Evolutionary conservation across 106 monocot genomes (phyloP), one percentile per base, ranked within the genome.

Genomic region (Dendrobium nobile): DNA sequence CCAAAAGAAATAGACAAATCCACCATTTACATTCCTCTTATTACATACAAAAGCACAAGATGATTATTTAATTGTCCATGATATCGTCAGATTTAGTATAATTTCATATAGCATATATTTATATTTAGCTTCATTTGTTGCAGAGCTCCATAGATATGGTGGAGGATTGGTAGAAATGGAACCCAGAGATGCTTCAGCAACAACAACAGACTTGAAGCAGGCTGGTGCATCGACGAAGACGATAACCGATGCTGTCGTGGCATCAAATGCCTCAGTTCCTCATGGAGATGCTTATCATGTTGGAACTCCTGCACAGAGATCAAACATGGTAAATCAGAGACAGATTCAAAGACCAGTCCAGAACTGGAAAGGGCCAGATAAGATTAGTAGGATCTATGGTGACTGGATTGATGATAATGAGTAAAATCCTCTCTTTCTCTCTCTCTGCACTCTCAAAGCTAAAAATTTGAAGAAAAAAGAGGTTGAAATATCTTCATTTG

Each of bases 321-420:
- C 91, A 54, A 18, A 84, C 4, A 56, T 80, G 43, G 80, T 82
- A 13, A 82, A 67, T 47, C 92, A 84, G 73, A 92, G 91, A 82
- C 89, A 90, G 28, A 84, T 82, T 1, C 95, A 89, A 67, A 90
- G 95, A 68, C 78, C 89, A 15, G 68, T 86, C 64, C 89, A 91
- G 83, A 92, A 90, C 73, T 99, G 95, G 95, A 92, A 91, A 80
- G 98, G 98, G 1, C 98, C 98, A 8, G 88, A 90, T 68, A 93
- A 91, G 85, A 99, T 99, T 77, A 99, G 91, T 79, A 84, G 85
- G 48, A 95, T 99, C 51, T 99, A 99, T 75, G 99, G 95, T 54
- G 99, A 99, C 54, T 99, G 99, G 99, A 95, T 99, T 26, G 89
- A 95, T 40, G 98, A 99, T n/a, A 83, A 56, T 75, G 97, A 94